These are phyloP conservation scores for Pythium utonaiense DNA, from an alignment of 352 stramenopile genomes.

Conservation along the genomic window DNA sequence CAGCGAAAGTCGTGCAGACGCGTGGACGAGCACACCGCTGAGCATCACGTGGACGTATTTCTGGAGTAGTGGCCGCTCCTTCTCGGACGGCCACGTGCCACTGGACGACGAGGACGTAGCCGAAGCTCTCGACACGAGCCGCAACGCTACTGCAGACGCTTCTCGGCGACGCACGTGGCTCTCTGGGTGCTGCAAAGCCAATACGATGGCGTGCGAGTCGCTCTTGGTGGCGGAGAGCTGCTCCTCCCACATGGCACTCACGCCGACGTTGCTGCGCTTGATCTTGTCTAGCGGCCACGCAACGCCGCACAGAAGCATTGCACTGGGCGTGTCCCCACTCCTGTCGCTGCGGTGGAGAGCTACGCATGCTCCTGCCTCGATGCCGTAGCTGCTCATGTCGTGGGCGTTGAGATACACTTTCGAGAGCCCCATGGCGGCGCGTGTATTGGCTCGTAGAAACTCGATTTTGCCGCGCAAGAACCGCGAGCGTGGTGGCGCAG, in stretches of 20 bases:
- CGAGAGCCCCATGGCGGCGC: slow-evolving; percentile 49
- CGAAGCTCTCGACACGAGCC: slow-evolving; percentile 34
- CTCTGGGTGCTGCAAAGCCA: slow-evolving; percentile 20
- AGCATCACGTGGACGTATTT: slow-evolving; percentile 66
- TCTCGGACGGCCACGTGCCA: slow-evolving; percentile 37
- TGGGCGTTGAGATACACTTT: slow-evolving; percentile 67
- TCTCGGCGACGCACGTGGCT: slow-evolving; percentile 9
- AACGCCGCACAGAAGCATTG: slow-evolving; percentile 55
- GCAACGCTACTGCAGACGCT: slow-evolving; percentile 32
- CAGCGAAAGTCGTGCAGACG: slow-evolving; percentile 45
- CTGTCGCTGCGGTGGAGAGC: slow-evolving; percentile 22
- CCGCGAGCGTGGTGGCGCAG: slow-evolving; percentile 1
- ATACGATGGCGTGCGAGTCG: slow-evolving; percentile 26
- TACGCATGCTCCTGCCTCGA: slow-evolving; percentile 43
- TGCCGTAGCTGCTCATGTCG: slow-evolving; percentile 38
- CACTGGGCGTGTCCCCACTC: slow-evolving; percentile 2
- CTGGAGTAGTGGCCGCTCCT: slow-evolving; percentile 47
- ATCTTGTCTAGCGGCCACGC: slow-evolving; percentile 75
- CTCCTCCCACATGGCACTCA: slow-evolving; percentile 74
- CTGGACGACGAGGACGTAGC: slow-evolving; percentile 14
- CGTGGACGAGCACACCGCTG: slow-evolving; percentile 55
- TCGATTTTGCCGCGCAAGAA: slow-evolving; percentile 30
- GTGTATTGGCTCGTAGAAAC: slow-evolving; percentile 54
- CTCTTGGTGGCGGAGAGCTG: slow-evolving; percentile 20
- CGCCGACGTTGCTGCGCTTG: slow-evolving; percentile 51